Evolutionary conservation across 2,329 filamentous ascomycete species (phyloP).

Genomic region (Cryphonectria radicalis): DNA sequence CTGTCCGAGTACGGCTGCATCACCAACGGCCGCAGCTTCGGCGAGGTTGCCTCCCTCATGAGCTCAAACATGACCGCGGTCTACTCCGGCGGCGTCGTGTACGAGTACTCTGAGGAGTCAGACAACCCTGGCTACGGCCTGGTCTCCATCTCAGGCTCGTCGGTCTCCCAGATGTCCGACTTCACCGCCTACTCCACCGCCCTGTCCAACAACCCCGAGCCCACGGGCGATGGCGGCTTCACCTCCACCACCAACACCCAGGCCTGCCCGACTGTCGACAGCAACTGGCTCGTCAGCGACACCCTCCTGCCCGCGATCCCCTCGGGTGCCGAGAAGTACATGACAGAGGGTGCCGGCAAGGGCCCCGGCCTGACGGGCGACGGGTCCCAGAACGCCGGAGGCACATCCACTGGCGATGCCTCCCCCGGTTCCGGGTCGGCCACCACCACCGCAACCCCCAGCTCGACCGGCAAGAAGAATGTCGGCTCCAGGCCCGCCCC

Average conservation of each 20-base stretch:
- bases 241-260: conserved; percentile 50
- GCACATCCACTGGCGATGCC: conserved; percentile 50
- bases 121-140: conserved; percentile 73
- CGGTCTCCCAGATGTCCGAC: conserved; percentile 63
- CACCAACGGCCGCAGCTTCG: conserved; percentile 79
- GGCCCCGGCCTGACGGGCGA: conserved; percentile 57
- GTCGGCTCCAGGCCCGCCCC: conserved; percentile 38
- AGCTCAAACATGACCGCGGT: conserved; percentile 79
- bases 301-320: conserved; percentile 58
- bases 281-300: conserved; percentile 56
- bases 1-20: conserved; percentile 94
- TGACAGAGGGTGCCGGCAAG: conserved; percentile 56
- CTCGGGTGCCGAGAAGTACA: conserved; percentile 53
- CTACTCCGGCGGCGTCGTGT: conserved; percentile 95
- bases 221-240: conserved; percentile 56
- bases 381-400: conserved; percentile 58
- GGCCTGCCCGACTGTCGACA: conserved; percentile 54
- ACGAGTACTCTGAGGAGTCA: conserved; percentile 85
- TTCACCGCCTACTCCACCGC: conserved; percentile 60
- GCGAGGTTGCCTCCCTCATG: conserved; percentile 82
- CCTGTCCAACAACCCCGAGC: conserved; percentile 53
- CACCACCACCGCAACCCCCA: conserved; percentile 37
- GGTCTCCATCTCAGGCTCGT: conserved; percentile 63
- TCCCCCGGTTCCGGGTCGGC: conserved; percentile 45
- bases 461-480: conserved; percentile 40